These are phyloP conservation scores for Penicillium sp. DNA, from an alignment of 2,329 filamentous ascomycete genomes.

Conservation along the genomic window DNA sequence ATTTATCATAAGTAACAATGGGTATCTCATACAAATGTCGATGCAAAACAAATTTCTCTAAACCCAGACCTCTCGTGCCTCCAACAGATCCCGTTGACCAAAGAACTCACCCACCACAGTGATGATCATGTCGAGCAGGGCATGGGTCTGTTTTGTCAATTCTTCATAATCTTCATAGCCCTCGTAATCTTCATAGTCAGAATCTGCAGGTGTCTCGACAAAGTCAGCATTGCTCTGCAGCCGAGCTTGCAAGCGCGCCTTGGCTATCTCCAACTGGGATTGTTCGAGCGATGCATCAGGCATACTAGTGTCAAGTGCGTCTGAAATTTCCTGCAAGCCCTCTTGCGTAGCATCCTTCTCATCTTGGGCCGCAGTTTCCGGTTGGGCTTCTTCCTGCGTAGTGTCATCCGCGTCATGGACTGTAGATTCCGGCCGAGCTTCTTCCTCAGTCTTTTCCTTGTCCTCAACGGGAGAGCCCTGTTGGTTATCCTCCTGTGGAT, in stretches of 20 bases:
- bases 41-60: neutral
- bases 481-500: neutral
- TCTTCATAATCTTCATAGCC: conserved; percentile 17
- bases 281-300: conserved; percentile 16
- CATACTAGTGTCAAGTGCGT: conserved; percentile 16
- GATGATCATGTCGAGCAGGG: conserved; percentile 89
- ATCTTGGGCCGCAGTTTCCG: neutral
- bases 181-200: neutral
- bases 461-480: neutral
- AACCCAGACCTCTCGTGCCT: conserved; percentile 62
- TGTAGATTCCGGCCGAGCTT: neutral
- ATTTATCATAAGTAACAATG: conserved; percentile 4
- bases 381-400: conserved; percentile 3
- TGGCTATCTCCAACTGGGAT: conserved; percentile 50
- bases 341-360: neutral
- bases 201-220: neutral
- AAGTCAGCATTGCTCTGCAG: conserved; percentile 23
- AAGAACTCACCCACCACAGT: conserved; percentile 85
- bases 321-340: neutral
- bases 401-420: neutral
- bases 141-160: conserved; percentile 43
- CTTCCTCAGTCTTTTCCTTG: neutral
- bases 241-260: conserved; percentile 47
- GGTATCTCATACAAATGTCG: conserved; percentile 7
- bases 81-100: conserved; percentile 81